A percentile compares a stretch with the other conserved stretches of the same genome.
These are phyloP conservation scores for Marasmius sp. DNA, from an alignment of 1,284 basidiomycete species.

Conservation along the genomic window DNA sequence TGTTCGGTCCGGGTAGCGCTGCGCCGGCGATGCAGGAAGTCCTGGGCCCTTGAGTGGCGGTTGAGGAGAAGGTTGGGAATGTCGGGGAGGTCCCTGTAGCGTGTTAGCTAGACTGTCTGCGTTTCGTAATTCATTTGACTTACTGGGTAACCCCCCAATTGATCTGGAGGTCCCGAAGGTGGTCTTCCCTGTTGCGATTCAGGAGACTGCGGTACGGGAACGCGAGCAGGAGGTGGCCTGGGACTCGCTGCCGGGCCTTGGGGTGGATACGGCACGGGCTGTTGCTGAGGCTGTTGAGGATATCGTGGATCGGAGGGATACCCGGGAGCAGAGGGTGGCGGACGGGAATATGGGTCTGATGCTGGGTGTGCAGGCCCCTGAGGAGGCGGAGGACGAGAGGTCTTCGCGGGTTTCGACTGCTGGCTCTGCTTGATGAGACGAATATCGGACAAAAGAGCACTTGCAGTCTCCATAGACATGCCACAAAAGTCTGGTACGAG, in stretches of 20 bases:
- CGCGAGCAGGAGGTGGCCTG: conserved; percentile 45
- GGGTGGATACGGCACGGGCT: conserved; percentile 26
- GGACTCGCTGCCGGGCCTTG: conserved; percentile 29
- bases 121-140: background rate
- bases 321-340: conserved; percentile 32
- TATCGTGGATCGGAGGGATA: conserved; percentile 38
- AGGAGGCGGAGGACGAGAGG: conserved; percentile 13
- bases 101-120: background rate
- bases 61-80: conserved; percentile 24
- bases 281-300: conserved; percentile 27
- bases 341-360: conserved; percentile 9
- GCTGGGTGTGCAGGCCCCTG: conserved; percentile 26
- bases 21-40: conserved; percentile 12
- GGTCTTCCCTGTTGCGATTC: conserved; percentile 24
- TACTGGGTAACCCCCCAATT: conserved; percentile 7
- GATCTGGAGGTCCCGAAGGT: conserved; percentile 22
- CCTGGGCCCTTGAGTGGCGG: conserved; percentile 17
- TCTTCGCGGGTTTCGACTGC: conserved; percentile 31
- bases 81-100: conserved; percentile 8
- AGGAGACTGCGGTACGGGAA: conserved; percentile 40
- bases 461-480: conserved; percentile 99
- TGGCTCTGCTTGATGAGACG: conserved; percentile 73
- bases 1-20: conserved; percentile 11
- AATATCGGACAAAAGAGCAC: conserved; percentile 88
- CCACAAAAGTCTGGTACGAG: conserved; percentile 99